phyloP scores from a whole-genome alignment of 495 filamentous ascomycete species.

The Penicillium desertorum region DNA sequence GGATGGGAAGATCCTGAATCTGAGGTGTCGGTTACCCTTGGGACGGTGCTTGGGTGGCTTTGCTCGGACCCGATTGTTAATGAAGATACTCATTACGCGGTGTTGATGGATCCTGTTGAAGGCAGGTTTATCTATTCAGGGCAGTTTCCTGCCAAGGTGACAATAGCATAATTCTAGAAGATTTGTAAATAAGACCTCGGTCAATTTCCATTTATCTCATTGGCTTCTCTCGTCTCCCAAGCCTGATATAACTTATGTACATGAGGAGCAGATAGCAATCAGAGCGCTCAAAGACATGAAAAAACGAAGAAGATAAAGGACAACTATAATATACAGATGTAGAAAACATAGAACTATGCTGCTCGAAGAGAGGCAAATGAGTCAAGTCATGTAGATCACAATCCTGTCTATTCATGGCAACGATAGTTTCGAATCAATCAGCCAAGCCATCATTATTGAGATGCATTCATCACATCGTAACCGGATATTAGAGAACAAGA shows the following conservation, averaged over 20 bases:
- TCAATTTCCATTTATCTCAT: neutral
- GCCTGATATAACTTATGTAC: neutral
- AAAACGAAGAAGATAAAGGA: neutral
- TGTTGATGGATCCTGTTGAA: conserved; percentile 49
- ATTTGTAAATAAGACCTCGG: neutral
- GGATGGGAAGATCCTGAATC: conserved; percentile 2
- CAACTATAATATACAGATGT: neutral
- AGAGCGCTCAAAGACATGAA: neutral
- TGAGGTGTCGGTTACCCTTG: conserved; percentile 26
- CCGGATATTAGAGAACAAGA: neutral
- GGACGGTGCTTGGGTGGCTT: conserved; percentile 45
- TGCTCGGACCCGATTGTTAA: conserved; percentile 50
- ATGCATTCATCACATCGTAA: conserved; percentile 23
- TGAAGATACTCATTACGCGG: conserved; percentile 53
- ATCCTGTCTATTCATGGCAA: neutral
- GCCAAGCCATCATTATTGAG: conserved; percentile 1
- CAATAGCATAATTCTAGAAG: neutral
- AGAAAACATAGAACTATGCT: neutral
- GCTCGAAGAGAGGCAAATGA: neutral
- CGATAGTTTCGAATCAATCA: conserved; percentile 1
- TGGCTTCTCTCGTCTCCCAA: neutral
- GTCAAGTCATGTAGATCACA: neutral
- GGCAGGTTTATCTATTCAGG: conserved; percentile 48
- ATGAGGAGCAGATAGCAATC: neutral
- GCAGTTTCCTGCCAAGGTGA: conserved; percentile 24